These are phyloP conservation scores for Paracorniculantispora psalliotae DNA, from an alignment of 2,329 filamentous ascomycete species.

Conservation along the genomic window DNA sequence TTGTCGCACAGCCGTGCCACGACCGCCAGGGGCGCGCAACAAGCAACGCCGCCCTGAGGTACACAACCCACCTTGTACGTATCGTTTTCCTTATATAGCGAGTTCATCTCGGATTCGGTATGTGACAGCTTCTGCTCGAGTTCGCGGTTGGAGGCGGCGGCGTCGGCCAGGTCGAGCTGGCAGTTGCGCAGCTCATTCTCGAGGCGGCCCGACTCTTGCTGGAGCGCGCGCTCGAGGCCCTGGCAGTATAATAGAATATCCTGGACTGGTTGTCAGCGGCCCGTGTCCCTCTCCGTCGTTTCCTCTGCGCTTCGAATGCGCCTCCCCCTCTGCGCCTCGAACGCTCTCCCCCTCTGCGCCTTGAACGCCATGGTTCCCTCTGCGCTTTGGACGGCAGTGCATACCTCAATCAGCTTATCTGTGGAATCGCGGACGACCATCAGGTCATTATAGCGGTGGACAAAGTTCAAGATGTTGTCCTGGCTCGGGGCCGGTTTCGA, in stretches of 20 bases:
- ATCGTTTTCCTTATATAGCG: conserved; percentile 34
- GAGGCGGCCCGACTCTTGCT: conserved; percentile 40
- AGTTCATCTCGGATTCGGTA: conserved; percentile 32
- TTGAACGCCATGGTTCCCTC: no score
- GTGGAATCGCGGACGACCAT: conserved; percentile 9
- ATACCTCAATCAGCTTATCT: conserved; percentile 13
- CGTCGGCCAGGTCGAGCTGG: conserved; percentile 46
- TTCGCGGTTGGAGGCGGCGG: conserved; percentile 43
- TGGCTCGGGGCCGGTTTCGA: not conserved
- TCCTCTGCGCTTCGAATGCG: no score
- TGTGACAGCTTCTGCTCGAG: conserved; percentile 43
- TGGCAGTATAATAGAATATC: conserved; percentile 45
- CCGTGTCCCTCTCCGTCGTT: no score
- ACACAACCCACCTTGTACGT: conserved; percentile 37
- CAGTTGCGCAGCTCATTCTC: conserved; percentile 36
- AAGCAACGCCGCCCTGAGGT: not conserved
- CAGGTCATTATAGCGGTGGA: conserved; percentile 13
- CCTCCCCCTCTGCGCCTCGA: no score
- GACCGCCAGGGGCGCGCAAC: not conserved
- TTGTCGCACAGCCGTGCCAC: not conserved
- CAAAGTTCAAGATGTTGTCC: conserved; percentile 7
- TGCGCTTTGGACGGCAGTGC: not conserved
- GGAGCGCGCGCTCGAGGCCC: conserved; percentile 37
- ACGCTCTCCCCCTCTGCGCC: no score
- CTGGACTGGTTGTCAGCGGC: no score